Conservation (phyloP, 164 flowering plant genomes). For the Houttuynia cordata region DNA sequence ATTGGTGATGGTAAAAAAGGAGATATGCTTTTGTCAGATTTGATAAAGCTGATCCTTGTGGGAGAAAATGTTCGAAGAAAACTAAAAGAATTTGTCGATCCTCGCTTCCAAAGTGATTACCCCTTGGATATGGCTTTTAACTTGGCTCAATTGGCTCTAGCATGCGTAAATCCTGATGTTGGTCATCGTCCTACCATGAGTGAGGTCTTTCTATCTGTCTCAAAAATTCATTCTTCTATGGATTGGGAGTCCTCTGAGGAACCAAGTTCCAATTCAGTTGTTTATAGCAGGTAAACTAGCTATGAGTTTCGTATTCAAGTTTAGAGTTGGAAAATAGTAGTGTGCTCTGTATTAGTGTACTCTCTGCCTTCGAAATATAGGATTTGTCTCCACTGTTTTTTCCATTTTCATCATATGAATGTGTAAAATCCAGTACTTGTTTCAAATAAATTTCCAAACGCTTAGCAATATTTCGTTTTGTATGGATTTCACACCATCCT, state of each 20-base stretch:
- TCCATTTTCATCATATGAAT: too few relatives aligned
- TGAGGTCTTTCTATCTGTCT: constrained; percentile 33
- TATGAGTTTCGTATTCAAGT: not conserved
- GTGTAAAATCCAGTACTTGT: too few relatives aligned
- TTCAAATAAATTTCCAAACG: too few relatives aligned
- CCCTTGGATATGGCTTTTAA: constrained; percentile 55
- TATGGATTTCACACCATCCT: too few relatives aligned
- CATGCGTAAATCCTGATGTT: constrained; percentile 43
- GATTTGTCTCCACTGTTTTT: too few relatives aligned
- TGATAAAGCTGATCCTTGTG: constrained; percentile 28
- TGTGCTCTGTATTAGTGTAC: too few relatives aligned
- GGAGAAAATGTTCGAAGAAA: constrained; percentile 52
- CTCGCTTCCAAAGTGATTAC: constrained; percentile 28
- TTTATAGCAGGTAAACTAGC: constrained; percentile 15
- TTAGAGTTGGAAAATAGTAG: not conserved
- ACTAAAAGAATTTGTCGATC: constrained; percentile 25
- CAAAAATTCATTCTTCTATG: constrained; percentile 45
- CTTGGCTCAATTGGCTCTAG: constrained; percentile 43
- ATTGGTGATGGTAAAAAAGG: constrained; percentile 5
- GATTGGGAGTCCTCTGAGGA: constrained; percentile 67
- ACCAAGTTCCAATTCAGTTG: constrained; percentile 23
- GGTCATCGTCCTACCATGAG: constrained; percentile 38
- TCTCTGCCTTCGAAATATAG: too few relatives aligned
- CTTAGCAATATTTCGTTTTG: too few relatives aligned
- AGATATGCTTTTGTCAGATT: constrained; percentile 20